phyloP scores from a whole-genome alignment of 176 grass and related monocot genomes.

The Otatea glauca region DNA sequence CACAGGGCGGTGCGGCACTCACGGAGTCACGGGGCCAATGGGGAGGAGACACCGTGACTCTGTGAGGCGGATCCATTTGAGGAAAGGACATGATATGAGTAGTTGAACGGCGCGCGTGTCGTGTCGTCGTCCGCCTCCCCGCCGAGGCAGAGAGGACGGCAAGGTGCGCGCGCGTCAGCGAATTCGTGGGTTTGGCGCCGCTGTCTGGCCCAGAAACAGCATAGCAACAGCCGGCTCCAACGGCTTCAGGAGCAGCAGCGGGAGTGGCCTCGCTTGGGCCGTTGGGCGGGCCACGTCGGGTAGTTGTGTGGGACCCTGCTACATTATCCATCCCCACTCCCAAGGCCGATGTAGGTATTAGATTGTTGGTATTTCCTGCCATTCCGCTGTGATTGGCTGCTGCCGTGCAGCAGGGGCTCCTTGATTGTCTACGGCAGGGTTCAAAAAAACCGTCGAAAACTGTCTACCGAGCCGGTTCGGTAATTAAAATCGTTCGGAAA shows the following conservation, averaged over 20 bases:
- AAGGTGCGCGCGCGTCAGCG: neutral
- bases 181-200: neutral
- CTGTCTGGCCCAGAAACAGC: conserved; percentile 38
- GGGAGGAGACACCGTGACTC: neutral
- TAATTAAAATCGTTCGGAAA: too few species aligned
- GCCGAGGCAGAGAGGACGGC: neutral
- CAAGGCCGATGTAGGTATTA: neutral
- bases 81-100: conserved; percentile 12
- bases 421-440: too few species aligned
- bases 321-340: conserved; percentile 14
- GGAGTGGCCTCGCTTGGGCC: neutral
- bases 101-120: conserved; percentile 12
- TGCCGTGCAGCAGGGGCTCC: too few species aligned
- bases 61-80: conserved; percentile 33
- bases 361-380: neutral
- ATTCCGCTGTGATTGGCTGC: neutral
- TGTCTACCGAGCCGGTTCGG: too few species aligned
- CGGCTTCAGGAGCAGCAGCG: neutral
- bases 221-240: conserved; percentile 40
- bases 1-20: neutral
- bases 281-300: conserved; percentile 29
- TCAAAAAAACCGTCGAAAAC: too few species aligned
- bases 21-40: neutral
- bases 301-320: neutral
- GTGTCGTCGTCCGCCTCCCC: neutral